A percentile compares a stretch with the other conserved stretches of the same genome.
Conservation (phyloP, 306 rosid species). For the Lathyrus aphaca region DNA sequence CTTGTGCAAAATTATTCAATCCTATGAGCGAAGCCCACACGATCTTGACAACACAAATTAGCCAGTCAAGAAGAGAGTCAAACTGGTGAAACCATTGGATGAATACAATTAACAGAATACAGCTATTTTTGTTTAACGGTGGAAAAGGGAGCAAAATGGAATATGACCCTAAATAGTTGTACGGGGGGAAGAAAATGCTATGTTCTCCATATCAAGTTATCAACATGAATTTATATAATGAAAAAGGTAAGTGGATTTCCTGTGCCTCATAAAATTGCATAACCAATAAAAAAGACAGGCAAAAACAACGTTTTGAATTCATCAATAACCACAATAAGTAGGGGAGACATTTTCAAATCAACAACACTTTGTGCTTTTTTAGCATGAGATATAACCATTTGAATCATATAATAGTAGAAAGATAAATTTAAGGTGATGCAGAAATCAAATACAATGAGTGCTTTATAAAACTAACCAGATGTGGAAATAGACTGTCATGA, state of each 20-base stretch:
- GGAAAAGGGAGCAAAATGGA: neutral
- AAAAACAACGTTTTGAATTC: constrained; percentile 2
- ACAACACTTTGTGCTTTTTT: neutral
- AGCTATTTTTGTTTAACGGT: too few relatives aligned
- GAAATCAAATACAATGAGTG: constrained; percentile 10
- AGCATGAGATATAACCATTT: constrained; percentile 28
- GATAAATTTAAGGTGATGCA: neutral
- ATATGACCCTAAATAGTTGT: constrained; percentile 17
- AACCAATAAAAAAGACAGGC: neutral
- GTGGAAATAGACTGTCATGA: constrained; percentile 50
- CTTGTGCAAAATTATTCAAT: neutral
- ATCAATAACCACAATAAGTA: neutral
- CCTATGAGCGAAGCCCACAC: neutral
- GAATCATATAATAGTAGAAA: constrained; percentile 3
- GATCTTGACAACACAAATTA: neutral
- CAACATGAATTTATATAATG: too few relatives aligned
- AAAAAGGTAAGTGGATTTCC: neutral
- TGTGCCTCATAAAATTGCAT: neutral
- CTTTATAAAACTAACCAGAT: constrained; percentile 55
- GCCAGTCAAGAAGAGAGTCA: constrained; percentile 23
- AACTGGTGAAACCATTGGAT: constrained; percentile 7
- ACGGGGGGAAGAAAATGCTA: neutral
- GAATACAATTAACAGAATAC: constrained; percentile 15
- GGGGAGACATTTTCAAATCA: constrained; percentile 3
- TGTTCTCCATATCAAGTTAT: too few relatives aligned